Conservation (phyloP, 768 basidiomycete genomes). For the Phylloporus sp. region DNA sequence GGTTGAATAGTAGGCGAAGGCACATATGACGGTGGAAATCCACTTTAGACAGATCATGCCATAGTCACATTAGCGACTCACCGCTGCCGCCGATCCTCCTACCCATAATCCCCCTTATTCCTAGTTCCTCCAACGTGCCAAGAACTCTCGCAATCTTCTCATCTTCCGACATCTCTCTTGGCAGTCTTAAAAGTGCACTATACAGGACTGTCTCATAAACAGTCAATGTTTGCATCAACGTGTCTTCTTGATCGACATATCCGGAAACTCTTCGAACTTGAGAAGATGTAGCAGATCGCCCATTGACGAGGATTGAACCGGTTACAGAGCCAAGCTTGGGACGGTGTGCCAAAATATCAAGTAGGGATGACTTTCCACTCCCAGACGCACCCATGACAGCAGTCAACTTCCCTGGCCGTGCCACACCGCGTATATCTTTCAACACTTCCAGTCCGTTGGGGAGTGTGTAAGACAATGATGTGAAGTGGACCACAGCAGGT, state of each 20-base stretch:
- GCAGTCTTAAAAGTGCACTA: conserved; percentile 84
- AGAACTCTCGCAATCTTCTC: conserved; percentile 94
- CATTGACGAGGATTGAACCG: conserved; percentile 83
- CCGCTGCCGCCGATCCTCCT: conserved; percentile 86
- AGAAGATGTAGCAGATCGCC: conserved; percentile 64
- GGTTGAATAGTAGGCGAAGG: neutral
- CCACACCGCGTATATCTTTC: conserved; percentile 76
- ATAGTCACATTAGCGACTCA: conserved; percentile 30
- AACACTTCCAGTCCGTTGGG: conserved; percentile 60
- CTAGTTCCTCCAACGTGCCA: conserved; percentile 95
- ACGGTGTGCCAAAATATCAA: conserved; percentile 93
- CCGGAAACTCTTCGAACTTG: conserved; percentile 87
- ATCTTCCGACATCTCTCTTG: conserved; percentile 90
- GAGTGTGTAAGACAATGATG: conserved; percentile 75
- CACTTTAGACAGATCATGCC: neutral
- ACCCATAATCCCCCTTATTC: conserved; percentile 88
- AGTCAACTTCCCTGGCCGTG: conserved; percentile 86
- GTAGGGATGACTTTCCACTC: conserved; percentile 92
- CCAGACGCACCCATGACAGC: conserved; percentile 98
- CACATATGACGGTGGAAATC: neutral
- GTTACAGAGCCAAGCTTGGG: conserved; percentile 72
- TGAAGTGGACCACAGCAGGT: conserved; percentile 91
- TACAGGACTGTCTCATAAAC: conserved; percentile 98
- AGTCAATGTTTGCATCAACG: conserved; percentile 93
- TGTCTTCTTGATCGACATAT: conserved; percentile 98